These are phyloP conservation scores for Trichoderma koningii DNA, from an alignment of 2,329 filamentous ascomycete species.

Conservation along the genomic window DNA sequence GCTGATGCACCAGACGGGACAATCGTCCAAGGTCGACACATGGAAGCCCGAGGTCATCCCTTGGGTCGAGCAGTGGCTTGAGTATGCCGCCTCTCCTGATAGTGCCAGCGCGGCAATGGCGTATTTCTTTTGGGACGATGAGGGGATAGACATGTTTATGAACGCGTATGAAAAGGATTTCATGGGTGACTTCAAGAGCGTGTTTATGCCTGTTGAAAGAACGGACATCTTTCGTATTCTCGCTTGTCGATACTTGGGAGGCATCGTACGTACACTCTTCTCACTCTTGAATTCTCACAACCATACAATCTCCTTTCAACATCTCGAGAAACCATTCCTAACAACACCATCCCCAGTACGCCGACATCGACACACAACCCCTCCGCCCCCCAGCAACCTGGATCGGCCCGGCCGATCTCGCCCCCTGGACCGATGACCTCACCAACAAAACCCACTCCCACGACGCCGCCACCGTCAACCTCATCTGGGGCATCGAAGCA, in stretches of 20 bases:
- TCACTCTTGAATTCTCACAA: too few relatives aligned
- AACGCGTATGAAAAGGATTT: conserved; percentile 30
- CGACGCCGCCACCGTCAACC: conserved; percentile 27
- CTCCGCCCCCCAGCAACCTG: conserved; percentile 32
- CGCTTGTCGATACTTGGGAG: conserved; percentile 33
- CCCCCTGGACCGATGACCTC: conserved; percentile 30
- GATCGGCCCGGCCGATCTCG: conserved; percentile 31
- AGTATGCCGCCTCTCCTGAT: conserved; percentile 23
- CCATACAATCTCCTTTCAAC: too few relatives aligned
- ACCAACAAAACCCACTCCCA: conserved; percentile 29
- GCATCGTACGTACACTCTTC: conserved; percentile 31
- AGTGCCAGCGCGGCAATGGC: conserved; percentile 30
- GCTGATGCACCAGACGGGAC: conserved; percentile 33
- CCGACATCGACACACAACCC: conserved; percentile 34
- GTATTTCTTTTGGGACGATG: conserved; percentile 34
- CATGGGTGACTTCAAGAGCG: conserved; percentile 26
- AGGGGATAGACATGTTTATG: conserved; percentile 31
- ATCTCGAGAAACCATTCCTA: background rate
- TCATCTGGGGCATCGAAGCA: conserved; percentile 34
- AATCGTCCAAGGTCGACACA: conserved; percentile 27
- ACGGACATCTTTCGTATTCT: conserved; percentile 34
- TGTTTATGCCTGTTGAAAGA: conserved; percentile 32
- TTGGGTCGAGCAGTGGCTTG: conserved; percentile 34
- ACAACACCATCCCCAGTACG: conserved; percentile 29
- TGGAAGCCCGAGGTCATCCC: conserved; percentile 31